Evolutionary conservation across 1,284 basidiomycete species (phyloP).

Genomic region (Apiotrichum laibachii): DNA sequence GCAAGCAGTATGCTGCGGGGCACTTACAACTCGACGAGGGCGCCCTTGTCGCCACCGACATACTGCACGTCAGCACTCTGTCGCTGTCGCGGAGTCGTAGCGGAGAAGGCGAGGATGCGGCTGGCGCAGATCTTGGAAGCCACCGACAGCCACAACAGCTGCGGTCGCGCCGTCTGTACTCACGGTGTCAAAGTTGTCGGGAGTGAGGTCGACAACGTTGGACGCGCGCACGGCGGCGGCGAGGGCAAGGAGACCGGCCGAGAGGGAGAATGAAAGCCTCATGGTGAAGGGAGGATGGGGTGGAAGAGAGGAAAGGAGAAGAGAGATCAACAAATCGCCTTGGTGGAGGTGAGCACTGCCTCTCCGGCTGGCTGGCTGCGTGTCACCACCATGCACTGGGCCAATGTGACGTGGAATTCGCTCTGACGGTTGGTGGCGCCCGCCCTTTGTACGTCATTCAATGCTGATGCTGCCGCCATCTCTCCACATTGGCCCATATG

Average conservation of each 20-base stretch:
- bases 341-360: neutral
- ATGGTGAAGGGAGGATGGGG: constrained; percentile 51
- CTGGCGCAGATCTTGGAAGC: too few relatives aligned
- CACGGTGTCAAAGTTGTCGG: constrained; percentile 70
- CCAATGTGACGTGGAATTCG: too few relatives aligned
- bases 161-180: too few relatives aligned
- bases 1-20: neutral
- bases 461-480: too few relatives aligned
- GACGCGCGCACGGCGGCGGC: constrained; percentile 59
- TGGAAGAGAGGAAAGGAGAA: neutral
- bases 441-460: too few relatives aligned
- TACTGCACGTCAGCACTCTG: constrained; percentile 23
- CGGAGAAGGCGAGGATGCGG: too few relatives aligned
- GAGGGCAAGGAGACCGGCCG: constrained; percentile 58
- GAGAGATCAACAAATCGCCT: neutral
- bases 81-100: neutral
- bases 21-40: constrained; percentile 83
- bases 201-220: constrained; percentile 75
- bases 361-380: neutral
- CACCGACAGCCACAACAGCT: too few relatives aligned
- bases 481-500: too few relatives aligned
- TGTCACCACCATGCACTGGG: too few relatives aligned
- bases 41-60: constrained; percentile 73
- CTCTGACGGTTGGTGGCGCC: too few relatives aligned
- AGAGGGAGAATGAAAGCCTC: constrained; percentile 61